Base-by-base conservation (phyloP, 169 alveolate genomes). In the Plasmodium adleri region DNA sequence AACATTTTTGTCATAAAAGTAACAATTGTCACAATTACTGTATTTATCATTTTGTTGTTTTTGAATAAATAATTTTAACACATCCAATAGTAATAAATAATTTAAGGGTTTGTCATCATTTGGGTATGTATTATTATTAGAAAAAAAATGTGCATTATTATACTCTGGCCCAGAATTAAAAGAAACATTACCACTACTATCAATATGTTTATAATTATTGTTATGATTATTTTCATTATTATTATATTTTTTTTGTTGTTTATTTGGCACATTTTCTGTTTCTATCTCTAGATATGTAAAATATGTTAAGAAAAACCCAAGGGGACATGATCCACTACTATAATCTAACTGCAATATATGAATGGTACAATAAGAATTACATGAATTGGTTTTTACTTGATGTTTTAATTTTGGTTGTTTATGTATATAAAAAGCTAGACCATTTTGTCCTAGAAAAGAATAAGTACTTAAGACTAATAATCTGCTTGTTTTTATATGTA, bases 291-390 rank as follows among this genome's bases (percentile, higher is more conserved):
- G 47, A 58, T 63, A 76, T 26, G 89, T 76, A 76, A 76, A 76
- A 68, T 76, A 76, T 1, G 89, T 76, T 58, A 76, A 64, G 60
- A 64, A 76, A 63, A 76, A 64, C 1, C 89, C 89, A 5, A 24
- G 56, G 22, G 89, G 89, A 28, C 89, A 76, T 2, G 78, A 63
- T 1, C 89, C 89, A 66, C 89, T 76, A 76, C 64, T 49, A 64
- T 76, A 64, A 56, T 76, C 89, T 76, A 76, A 50, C 47, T 76
- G 89, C 20, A 76, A 76, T 22, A 76, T 76, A 50, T 76, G 89
- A 15, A 76, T 63, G 15, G 54, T 49, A 28, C 28, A 24, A 56
- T 58, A 17, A 7, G 64, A 24, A 17, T 76, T 64, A 50, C 47
- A n/a, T 3, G 20, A 17, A 12, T 63, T 6, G 26, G 13, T 50